phyloP scores from a whole-genome alignment of 768 basidiomycete genomes.

The Hysterangium stoloniferum region DNA sequence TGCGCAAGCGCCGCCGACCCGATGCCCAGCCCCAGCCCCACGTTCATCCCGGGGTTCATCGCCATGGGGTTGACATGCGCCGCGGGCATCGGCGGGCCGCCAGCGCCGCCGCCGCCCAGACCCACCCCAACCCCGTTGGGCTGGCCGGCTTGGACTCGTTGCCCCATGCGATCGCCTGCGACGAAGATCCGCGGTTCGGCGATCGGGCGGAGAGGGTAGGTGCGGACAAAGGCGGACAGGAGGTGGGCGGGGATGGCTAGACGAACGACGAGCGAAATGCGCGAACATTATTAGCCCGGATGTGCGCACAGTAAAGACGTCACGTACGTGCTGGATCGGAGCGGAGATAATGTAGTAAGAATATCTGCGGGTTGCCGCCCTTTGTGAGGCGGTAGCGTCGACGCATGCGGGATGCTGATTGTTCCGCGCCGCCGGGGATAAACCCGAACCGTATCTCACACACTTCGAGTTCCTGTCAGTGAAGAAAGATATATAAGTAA shows the following conservation, averaged over 20 bases:
- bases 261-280: conserved; percentile 3
- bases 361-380: conserved; percentile 66
- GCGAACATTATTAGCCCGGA: conserved; percentile 12
- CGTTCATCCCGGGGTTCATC: conserved; percentile 22
- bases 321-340: conserved; percentile 55
- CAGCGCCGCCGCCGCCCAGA: conserved; percentile 20
- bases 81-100: conserved; percentile 16
- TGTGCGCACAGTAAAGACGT: neutral
- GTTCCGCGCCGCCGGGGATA: conserved; percentile 60
- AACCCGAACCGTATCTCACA: conserved; percentile 70
- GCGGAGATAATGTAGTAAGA: conserved; percentile 70
- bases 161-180: conserved; percentile 63
- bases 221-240: conserved; percentile 53
- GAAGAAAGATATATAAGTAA: neutral
- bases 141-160: conserved; percentile 40
- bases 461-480: conserved; percentile 65
- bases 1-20: conserved; percentile 61
- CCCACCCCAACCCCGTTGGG: conserved; percentile 14
- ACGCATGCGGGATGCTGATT: conserved; percentile 57
- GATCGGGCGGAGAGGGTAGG: conserved; percentile 60
- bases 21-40: conserved; percentile 16
- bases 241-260: conserved; percentile 54
- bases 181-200: conserved; percentile 66
- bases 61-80: conserved; percentile 11
- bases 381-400: conserved; percentile 65